Evolutionary conservation across 768 basidiomycete genomes (phyloP).

Genomic region (Hygrophorus pudorinus): DNA sequence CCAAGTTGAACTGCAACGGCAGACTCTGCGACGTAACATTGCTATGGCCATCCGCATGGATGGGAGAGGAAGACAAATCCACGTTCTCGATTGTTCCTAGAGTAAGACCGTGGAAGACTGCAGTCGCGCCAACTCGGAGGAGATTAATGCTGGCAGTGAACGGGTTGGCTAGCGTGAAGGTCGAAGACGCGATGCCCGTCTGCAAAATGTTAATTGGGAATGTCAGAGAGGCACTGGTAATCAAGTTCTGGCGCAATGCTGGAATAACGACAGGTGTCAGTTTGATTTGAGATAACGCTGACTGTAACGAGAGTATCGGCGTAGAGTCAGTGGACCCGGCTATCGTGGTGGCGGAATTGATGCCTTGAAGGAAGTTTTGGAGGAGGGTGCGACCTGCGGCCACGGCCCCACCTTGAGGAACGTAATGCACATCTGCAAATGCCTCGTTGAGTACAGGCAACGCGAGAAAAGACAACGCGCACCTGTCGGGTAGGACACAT

Average conservation of each 20-base stretch:
- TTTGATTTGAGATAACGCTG: slow-evolving; percentile 49
- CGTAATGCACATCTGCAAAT: slow-evolving; percentile 45
- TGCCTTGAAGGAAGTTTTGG: slow-evolving; percentile 61
- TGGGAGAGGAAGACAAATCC: slow-evolving; percentile 45
- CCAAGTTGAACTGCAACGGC: slow-evolving; percentile 54
- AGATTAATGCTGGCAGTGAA: slow-evolving; percentile 68
- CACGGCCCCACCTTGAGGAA: slow-evolving; percentile 44
- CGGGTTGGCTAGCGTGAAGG: slow-evolving; percentile 53
- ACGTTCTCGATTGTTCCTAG: slow-evolving; percentile 50
- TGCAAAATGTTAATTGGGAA: slow-evolving; percentile 55
- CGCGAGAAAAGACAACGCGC: slow-evolving; percentile 3
- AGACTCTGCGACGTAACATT: slow-evolving; percentile 46
- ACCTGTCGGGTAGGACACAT: slow-evolving; percentile 46
- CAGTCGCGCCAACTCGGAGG: slow-evolving; percentile 41
- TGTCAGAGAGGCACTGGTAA: slow-evolving; percentile 41
- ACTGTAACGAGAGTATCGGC: slow-evolving; percentile 47
- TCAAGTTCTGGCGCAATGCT: slow-evolving; percentile 51
- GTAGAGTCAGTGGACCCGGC: slow-evolving; percentile 47
- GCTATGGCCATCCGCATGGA: slow-evolving; percentile 49
- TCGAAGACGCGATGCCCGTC: slow-evolving; percentile 48
- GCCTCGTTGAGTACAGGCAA: not conserved
- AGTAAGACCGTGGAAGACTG: slow-evolving; percentile 42
- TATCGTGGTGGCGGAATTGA: slow-evolving; percentile 45
- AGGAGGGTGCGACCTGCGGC: slow-evolving; percentile 45
- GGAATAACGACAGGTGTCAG: slow-evolving; percentile 57